A percentile compares a stretch with the other conserved stretches of the same genome.
Conservation (phyloP, 2,329 filamentous ascomycete genomes). For the Apiospora rasikravindrae region DNA sequence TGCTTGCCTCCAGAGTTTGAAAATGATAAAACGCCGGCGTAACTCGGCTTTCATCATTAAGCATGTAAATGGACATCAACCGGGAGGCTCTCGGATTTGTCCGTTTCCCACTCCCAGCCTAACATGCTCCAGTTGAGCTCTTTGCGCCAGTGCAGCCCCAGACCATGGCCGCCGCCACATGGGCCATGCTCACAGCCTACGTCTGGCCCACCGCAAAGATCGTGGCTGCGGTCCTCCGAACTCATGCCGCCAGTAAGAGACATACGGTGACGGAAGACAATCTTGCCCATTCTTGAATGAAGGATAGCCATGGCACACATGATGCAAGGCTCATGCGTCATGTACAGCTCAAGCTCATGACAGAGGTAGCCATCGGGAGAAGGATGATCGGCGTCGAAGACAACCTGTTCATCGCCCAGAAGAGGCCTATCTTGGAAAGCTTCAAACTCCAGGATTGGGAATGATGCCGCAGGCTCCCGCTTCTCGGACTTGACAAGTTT, state of each 20-base stretch:
- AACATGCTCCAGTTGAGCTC: conserved; percentile 88
- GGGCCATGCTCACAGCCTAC: conserved; percentile 38
- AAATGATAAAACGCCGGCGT: conserved; percentile 5
- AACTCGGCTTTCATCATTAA: conserved; percentile 28
- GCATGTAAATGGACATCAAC: conserved; percentile 57
- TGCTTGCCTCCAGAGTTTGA: conserved; percentile 38
- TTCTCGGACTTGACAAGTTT: conserved; percentile 65
- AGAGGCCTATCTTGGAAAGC: conserved; percentile 73
- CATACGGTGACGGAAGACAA: conserved; percentile 83
- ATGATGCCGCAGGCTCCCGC: conserved; percentile 40
- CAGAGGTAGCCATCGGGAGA: conserved; percentile 87
- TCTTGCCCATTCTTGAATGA: conserved; percentile 88
- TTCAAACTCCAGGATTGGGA: conserved; percentile 57
- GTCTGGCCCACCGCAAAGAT: conserved; percentile 36
- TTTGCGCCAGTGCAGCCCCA: conserved; percentile 72
- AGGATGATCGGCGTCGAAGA: conserved; percentile 69
- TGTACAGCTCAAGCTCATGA: conserved; percentile 89
- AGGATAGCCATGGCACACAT: conserved; percentile 98
- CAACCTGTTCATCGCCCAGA: conserved; percentile 66
- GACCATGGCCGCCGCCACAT: conserved; percentile 60
- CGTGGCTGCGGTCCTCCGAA: conserved; percentile 69
- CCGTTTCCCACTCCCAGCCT: conserved; percentile 75
- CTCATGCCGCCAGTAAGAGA: conserved; percentile 80
- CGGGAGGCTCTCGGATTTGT: conserved; percentile 42
- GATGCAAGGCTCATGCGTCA: conserved; percentile 94